Percentiles rank a stretch among this genome's conserved stretches.
These are phyloP conservation scores for Trichoderma breve DNA, from an alignment of 2,329 filamentous ascomycete species.

Conservation along the genomic window DNA sequence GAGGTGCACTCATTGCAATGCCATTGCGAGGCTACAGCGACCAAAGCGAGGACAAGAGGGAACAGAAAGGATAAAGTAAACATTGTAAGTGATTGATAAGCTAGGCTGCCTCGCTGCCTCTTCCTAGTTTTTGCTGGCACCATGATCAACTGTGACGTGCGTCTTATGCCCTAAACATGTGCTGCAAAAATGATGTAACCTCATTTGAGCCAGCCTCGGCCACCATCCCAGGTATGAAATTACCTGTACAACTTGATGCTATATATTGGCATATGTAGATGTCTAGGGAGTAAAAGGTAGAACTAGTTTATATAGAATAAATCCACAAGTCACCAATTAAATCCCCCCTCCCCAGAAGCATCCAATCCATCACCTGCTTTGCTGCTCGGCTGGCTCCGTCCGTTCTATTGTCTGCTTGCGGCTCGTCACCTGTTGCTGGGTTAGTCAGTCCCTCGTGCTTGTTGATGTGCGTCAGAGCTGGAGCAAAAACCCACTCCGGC, in stretches of 20 bases:
- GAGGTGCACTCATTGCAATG: not conserved
- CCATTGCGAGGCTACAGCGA: not conserved
- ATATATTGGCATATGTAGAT: not conserved
- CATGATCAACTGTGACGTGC: conserved; percentile 1
- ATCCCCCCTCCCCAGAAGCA: not conserved
- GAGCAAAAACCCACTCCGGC: conserved; percentile 5
- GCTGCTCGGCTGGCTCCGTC: not conserved
- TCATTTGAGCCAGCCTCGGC: not conserved
- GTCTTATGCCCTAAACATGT: conserved; percentile 12
- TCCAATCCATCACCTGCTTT: not conserved
- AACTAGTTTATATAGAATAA: not conserved
- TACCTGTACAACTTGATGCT: not conserved
- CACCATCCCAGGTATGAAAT: not conserved
- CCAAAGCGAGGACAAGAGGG: not conserved
- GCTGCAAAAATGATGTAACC: conserved; percentile 5
- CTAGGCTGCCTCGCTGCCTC: not conserved
- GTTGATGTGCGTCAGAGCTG: conserved; percentile 8
- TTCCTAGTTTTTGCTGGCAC: not conserved
- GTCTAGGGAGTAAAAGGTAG: not conserved
- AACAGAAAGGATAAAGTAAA: not conserved
- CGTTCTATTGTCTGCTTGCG: conserved; percentile 1
- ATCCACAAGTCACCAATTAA: not conserved
- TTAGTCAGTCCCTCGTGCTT: not conserved
- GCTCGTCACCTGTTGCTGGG: not conserved
- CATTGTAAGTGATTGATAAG: not conserved